A percentile compares a stretch with the other conserved stretches of the same genome.
Conservation (phyloP, 108 stramenopile genomes). For the Nannochloropsis oceanica region DNA sequence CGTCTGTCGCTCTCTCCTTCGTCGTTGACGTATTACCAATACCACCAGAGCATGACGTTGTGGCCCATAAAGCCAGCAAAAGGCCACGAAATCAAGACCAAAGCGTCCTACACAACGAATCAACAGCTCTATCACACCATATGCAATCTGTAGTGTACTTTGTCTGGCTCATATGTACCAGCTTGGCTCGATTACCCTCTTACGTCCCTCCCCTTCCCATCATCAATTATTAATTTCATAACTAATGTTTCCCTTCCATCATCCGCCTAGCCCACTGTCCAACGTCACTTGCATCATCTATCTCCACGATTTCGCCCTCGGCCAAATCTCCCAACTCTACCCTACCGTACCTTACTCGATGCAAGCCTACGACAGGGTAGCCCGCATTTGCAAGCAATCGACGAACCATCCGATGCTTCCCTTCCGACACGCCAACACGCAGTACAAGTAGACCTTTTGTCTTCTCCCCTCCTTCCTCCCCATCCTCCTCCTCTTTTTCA, state of each 20-base stretch:
- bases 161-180: too few species aligned
- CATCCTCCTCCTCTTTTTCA: not conserved
- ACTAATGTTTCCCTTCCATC: not conserved
- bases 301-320: conserved; percentile 6
- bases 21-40: too few species aligned
- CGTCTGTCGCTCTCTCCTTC: too few species aligned
- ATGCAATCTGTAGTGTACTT: too few species aligned
- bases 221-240: too few species aligned
- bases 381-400: conserved; percentile 40
- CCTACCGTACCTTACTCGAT: conserved; percentile 25
- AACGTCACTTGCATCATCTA: not conserved
- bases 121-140: too few species aligned
- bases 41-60: too few species aligned
- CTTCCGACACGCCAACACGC: conserved; percentile 27
- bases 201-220: too few species aligned
- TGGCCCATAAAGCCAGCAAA: too few species aligned
- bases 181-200: too few species aligned
- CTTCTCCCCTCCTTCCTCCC: not conserved
- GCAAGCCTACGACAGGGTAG: conserved; percentile 30
- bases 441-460: not conserved
- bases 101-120: too few species aligned
- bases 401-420: conserved; percentile 41
- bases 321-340: conserved; percentile 2
- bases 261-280: not conserved
- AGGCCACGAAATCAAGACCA: too few species aligned